phyloP scores from a whole-genome alignment of 2,329 filamentous ascomycete species.

The Stemphylium vesicarium region DNA sequence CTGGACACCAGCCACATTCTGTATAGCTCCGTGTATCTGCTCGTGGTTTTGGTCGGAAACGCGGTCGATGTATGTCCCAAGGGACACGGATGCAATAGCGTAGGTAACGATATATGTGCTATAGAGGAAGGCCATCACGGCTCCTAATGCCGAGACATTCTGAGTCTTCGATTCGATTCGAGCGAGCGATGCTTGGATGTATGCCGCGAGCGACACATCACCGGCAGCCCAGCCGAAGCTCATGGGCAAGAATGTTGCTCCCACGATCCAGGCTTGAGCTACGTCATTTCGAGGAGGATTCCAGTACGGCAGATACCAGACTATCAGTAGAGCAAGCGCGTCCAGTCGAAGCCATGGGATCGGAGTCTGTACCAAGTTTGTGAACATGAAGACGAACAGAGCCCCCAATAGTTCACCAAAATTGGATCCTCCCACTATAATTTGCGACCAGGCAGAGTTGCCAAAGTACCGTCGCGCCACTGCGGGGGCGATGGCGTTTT shows the following conservation, averaged over 20 bases:
- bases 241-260: slow-evolving; percentile 54
- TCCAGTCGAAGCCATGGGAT: slow-evolving; percentile 60
- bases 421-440: slow-evolving; percentile 60
- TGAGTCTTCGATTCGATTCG: slow-evolving; percentile 53
- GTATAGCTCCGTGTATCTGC: slow-evolving; percentile 51
- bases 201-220: slow-evolving; percentile 59
- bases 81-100: slow-evolving; percentile 53
- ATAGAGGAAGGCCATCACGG: slow-evolving; percentile 61
- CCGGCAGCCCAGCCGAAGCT: slow-evolving; percentile 60
- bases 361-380: slow-evolving; percentile 56
- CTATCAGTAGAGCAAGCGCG: slow-evolving; percentile 54
- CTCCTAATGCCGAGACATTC: slow-evolving; percentile 57
- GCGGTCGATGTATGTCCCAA: slow-evolving; percentile 56
- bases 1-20: slow-evolving; percentile 56
- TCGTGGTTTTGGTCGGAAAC: slow-evolving; percentile 48
- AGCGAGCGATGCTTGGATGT: slow-evolving; percentile 59
- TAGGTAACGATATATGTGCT: slow-evolving; percentile 58
- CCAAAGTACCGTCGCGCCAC: slow-evolving; percentile 57
- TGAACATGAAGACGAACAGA: slow-evolving; percentile 57
- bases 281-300: slow-evolving; percentile 50
- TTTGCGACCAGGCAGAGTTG: slow-evolving; percentile 58
- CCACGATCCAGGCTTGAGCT: slow-evolving; percentile 55
- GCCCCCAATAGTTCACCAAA: slow-evolving; percentile 59
- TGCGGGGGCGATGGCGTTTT: slow-evolving; percentile 57
- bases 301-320: slow-evolving; percentile 60